Evolutionary conservation across 225 moss, liverwort and hornwort species (phyloP).

Genomic region (Pseudisothecium myosuroides): DNA sequence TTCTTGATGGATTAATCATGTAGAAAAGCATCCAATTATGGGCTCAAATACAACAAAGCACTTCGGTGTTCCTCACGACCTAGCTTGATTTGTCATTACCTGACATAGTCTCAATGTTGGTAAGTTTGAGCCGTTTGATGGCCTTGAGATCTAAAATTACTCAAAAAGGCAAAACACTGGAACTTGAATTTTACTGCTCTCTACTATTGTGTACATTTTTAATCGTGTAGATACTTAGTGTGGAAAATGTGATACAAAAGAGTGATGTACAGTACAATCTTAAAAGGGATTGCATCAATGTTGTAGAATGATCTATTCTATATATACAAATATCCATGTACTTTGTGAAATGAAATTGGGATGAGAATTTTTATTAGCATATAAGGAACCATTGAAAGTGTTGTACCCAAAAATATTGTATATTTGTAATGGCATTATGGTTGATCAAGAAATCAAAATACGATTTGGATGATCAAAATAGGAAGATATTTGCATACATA

Average conservation of each 20-base stretch:
- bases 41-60: background rate
- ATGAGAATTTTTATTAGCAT: background rate
- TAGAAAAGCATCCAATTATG: background rate
- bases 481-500: background rate
- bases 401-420: no score
- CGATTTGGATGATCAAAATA: background rate
- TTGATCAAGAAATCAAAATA: background rate
- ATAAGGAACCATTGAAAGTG: no score
- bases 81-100: background rate
- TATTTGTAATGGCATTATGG: background rate
- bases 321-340: background rate
- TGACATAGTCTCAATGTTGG: background rate
- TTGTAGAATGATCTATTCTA: background rate
- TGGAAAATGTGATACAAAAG: background rate
- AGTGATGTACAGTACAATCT: background rate
- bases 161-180: background rate
- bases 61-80: background rate
- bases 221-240: background rate
- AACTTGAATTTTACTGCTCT: rapidly evolving
- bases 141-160: background rate
- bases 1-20: background rate
- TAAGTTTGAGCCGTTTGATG: background rate
- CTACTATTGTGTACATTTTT: background rate
- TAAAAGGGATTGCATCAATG: background rate
- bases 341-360: no score